These are phyloP conservation scores for Sutorius australiensis DNA, from an alignment of 768 basidiomycete species.

Conservation along the genomic window DNA sequence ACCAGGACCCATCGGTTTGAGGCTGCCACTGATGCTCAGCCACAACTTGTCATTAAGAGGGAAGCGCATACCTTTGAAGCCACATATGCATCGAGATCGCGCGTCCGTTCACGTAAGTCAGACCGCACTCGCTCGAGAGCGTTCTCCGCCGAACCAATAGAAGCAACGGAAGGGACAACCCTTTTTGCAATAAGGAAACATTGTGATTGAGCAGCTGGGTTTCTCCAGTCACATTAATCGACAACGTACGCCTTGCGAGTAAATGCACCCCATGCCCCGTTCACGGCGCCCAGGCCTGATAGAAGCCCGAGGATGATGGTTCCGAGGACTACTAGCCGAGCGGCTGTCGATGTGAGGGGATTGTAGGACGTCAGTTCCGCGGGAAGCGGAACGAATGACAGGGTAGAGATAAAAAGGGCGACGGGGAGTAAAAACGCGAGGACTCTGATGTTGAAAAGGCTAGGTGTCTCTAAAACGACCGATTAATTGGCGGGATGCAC, in stretches of 20 bases:
- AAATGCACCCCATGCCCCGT: constrained; percentile 52
- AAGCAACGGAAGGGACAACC: constrained; percentile 22
- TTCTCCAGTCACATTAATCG: constrained; percentile 12
- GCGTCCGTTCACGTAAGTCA: constrained; percentile 44
- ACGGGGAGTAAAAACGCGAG: constrained; percentile 44
- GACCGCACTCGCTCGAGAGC: constrained; percentile 56
- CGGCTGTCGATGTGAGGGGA: constrained; percentile 45
- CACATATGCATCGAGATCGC: constrained; percentile 23
- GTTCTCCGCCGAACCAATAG: constrained; percentile 50
- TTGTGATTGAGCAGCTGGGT: constrained; percentile 6
- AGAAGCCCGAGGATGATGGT: constrained; percentile 75
- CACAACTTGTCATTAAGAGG: not conserved
- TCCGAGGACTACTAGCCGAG: constrained; percentile 71
- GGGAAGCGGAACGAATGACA: constrained; percentile 71
- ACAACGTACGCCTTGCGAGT: constrained; percentile 23
- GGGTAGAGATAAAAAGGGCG: constrained; percentile 48
- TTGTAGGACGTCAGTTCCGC: constrained; percentile 39
- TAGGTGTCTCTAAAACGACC: constrained; percentile 20
- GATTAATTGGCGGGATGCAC: not conserved
- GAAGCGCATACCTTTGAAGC: constrained; percentile 24
- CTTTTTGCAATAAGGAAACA: constrained; percentile 14
- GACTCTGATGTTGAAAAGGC: constrained; percentile 18
- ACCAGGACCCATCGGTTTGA: constrained; percentile 25
- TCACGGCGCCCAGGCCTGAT: constrained; percentile 76
- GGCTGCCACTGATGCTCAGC: constrained; percentile 19